Percentiles rank a stretch among this genome's conserved stretches.
Evolutionary conservation across 2,329 filamentous ascomycete genomes (phyloP).

Genomic region (Neopestalotiopsis rosae): DNA sequence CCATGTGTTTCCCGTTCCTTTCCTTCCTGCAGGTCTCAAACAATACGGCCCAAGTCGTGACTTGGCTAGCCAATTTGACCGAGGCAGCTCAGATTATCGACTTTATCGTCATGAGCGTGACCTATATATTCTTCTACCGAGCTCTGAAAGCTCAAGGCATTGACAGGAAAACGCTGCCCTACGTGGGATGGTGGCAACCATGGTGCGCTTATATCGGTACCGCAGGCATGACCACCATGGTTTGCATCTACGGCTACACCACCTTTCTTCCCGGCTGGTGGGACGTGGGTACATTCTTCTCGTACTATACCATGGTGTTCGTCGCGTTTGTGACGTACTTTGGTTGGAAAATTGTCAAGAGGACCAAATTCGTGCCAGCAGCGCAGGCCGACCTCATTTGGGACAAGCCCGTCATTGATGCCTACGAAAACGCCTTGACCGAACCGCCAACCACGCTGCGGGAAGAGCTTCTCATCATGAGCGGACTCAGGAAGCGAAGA

Average conservation of each 20-base stretch:
- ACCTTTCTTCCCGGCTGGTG: constrained; percentile 47
- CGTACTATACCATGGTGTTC: constrained; percentile 56
- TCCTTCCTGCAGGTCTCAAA: constrained; percentile 52
- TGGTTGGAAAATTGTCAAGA: constrained; percentile 67
- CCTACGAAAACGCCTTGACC: constrained; percentile 52
- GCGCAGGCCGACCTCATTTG: constrained; percentile 63
- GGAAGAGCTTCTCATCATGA: constrained; percentile 47
- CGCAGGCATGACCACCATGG: constrained; percentile 46
- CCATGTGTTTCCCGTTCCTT: constrained; percentile 65
- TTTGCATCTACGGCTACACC: constrained; percentile 61
- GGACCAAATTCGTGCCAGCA: constrained; percentile 67
- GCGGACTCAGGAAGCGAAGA: constrained; percentile 38
- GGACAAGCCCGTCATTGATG: constrained; percentile 63
- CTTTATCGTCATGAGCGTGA: constrained; percentile 69
- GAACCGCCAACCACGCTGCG: constrained; percentile 52
- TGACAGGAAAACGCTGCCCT: constrained; percentile 69
- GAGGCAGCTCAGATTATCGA: constrained; percentile 56
- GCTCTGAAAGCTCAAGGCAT: constrained; percentile 74
- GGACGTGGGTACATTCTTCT: constrained; percentile 39
- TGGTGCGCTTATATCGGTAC: constrained; percentile 60
- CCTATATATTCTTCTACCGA: constrained; percentile 72
- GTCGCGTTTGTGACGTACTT: constrained; percentile 61
- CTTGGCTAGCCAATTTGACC: constrained; percentile 44
- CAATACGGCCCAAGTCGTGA: constrained; percentile 35
- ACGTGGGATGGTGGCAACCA: constrained; percentile 71